phyloP scores from a whole-genome alignment of 768 basidiomycete genomes.

The Clitopilus hobsonii region DNA sequence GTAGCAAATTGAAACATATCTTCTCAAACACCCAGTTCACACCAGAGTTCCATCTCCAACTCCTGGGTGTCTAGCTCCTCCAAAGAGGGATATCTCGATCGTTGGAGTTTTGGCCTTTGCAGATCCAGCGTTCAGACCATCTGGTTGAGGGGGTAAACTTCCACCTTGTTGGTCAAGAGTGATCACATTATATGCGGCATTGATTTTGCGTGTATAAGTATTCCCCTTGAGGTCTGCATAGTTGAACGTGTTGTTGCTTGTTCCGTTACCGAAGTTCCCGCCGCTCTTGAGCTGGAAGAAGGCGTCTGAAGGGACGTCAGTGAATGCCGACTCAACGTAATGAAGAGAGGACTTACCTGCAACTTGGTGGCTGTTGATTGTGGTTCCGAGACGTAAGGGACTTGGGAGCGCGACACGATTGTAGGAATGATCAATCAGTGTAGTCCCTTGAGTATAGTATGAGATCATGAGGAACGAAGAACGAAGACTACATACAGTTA shows the following conservation, averaged over 20 bases:
- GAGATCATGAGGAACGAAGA: slow-evolving; percentile 3
- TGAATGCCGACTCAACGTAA: slow-evolving; percentile 35
- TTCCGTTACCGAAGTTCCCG: slow-evolving; percentile 63
- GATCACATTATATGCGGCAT: slow-evolving; percentile 58
- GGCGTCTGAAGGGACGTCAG: slow-evolving; percentile 32
- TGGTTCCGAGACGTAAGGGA: slow-evolving; percentile 54
- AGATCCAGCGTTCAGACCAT: neutral
- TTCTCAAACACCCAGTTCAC: neutral
- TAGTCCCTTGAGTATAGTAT: slow-evolving; percentile 32
- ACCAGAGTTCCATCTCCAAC: slow-evolving; percentile 1
- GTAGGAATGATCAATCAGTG: slow-evolving; percentile 66
- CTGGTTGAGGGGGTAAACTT: slow-evolving; percentile 26
- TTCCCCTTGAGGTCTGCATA: slow-evolving; percentile 59
- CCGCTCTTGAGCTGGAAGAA: slow-evolving; percentile 17
- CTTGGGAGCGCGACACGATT: slow-evolving; percentile 51
- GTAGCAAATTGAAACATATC: no score
- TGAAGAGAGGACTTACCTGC: slow-evolving; percentile 37
- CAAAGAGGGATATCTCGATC: neutral
- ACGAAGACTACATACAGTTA: slow-evolving; percentile 27
- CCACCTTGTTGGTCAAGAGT: slow-evolving; percentile 56
- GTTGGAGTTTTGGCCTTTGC: neutral
- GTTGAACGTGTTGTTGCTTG: slow-evolving; percentile 61
- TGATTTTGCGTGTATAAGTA: slow-evolving; percentile 57
- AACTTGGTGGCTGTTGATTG: slow-evolving; percentile 54
- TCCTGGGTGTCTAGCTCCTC: slow-evolving; percentile 15